Percentiles rank a stretch among this genome's conserved stretches.
Evolutionary conservation across 1,284 basidiomycete species (phyloP).

Genomic region (Rhodotorula sp.): DNA sequence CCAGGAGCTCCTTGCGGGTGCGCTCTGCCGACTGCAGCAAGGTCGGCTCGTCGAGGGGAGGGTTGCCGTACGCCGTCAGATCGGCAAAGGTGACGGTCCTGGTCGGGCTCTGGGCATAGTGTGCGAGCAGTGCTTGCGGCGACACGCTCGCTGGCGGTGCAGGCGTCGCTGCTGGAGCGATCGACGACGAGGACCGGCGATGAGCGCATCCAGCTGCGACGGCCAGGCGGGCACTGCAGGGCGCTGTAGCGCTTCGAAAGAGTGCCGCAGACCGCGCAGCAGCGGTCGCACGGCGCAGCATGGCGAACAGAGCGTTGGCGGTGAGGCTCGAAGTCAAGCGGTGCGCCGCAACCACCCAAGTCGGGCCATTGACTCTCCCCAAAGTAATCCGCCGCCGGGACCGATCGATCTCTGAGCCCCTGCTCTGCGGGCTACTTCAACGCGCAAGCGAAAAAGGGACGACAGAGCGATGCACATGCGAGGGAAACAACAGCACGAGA

Average conservation of each 20-base stretch:
- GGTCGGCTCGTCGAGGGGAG: conserved; percentile 40
- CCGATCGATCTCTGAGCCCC: no score
- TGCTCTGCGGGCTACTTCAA: no score
- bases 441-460: no score
- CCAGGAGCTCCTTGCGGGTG: conserved; percentile 41
- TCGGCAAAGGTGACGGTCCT: conserved; percentile 37
- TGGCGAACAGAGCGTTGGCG: not conserved
- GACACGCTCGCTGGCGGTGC: not conserved
- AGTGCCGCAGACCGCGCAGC: not conserved
- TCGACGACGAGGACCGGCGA: not conserved
- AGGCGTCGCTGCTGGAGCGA: not conserved
- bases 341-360: not conserved
- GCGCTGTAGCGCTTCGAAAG: no score
- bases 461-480: no score
- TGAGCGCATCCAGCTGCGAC: not conserved
- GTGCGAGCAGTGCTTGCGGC: conserved; percentile 36
- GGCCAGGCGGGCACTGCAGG: no score
- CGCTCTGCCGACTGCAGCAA: conserved; percentile 44
- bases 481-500: no score
- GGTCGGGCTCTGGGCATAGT: conserved; percentile 41
- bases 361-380: no score
- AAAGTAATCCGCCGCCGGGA: no score
- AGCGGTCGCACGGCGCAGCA: not conserved
- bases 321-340: not conserved
- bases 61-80: conserved; percentile 39